Percentiles rank a stretch among this genome's conserved stretches.
These are phyloP conservation scores for Domatiomyces catenatus DNA, from an alignment of 2,329 filamentous ascomycete species.

Conservation along the genomic window DNA sequence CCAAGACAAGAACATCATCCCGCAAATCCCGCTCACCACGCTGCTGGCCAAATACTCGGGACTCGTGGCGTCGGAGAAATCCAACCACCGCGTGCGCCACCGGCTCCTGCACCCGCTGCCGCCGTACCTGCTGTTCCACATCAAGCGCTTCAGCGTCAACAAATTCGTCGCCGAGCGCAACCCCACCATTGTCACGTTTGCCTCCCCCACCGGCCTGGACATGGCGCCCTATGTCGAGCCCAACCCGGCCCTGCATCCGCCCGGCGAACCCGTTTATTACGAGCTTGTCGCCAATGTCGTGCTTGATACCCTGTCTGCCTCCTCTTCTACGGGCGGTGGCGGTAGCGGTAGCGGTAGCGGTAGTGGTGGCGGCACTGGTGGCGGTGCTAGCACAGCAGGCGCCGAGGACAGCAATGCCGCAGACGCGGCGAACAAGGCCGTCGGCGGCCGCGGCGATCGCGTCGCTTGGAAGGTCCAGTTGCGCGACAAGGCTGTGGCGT, in stretches of 20 bases:
- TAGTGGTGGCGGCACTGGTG: too few relatives aligned
- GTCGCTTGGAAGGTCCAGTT: slow-evolving; percentile 94
- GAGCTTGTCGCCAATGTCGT: slow-evolving; percentile 91
- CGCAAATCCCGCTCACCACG: slow-evolving; percentile 54
- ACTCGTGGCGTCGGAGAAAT: slow-evolving; percentile 68
- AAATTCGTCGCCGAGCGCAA: slow-evolving; percentile 95
- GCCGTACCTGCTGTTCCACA: slow-evolving; percentile 80
- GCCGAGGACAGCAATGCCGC: slow-evolving; percentile 26
- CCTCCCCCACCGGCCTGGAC: slow-evolving; percentile 66
- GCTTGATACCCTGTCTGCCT: slow-evolving; percentile 31
- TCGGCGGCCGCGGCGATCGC: slow-evolving; percentile 78
- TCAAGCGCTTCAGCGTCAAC: slow-evolving; percentile 93
- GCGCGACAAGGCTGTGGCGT: slow-evolving; percentile 45
- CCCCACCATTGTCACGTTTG: slow-evolving; percentile 95
- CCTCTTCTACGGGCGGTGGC: too few relatives aligned
- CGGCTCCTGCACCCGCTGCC: slow-evolving; percentile 79
- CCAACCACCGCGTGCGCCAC: slow-evolving; percentile 77
- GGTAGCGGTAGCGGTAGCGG: slow-evolving; percentile 36
- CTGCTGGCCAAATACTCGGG: slow-evolving; percentile 92
- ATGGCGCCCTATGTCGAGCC: slow-evolving; percentile 85
- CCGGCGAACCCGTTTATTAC: slow-evolving; percentile 76
- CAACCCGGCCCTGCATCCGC: slow-evolving; percentile 53
- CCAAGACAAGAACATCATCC: slow-evolving; percentile 88
- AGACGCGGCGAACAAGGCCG: slow-evolving; percentile 36
- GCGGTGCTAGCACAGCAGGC: slow-evolving; percentile 23